Percentiles rank a stretch among this genome's conserved stretches.
Evolutionary conservation across 208 protist genomes (phyloP).

Genomic region (Leishmania mexicana): DNA sequence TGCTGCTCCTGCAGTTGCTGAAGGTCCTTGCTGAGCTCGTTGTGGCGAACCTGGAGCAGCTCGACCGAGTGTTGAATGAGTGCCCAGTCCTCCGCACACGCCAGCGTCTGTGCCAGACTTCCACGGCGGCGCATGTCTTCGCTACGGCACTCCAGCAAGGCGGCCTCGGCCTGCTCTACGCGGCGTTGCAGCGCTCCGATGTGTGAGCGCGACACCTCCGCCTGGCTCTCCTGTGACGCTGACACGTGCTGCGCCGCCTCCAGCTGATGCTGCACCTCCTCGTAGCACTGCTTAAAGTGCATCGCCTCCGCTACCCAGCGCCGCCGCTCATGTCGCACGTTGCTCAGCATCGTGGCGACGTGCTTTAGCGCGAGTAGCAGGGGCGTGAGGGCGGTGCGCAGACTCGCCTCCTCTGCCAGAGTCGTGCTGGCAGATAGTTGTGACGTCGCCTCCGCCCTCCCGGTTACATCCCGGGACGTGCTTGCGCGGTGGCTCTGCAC

Average conservation of each 20-base stretch:
- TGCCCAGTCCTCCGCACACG: conserved; percentile 62
- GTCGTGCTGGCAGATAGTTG: neutral
- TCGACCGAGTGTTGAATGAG: conserved; percentile 39
- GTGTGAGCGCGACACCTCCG: conserved; percentile 1
- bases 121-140: conserved; percentile 33
- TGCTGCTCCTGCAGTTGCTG: conserved; percentile 9
- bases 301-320: conserved; percentile 6
- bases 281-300: conserved; percentile 1
- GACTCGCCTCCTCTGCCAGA: conserved; percentile 6
- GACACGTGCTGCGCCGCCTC: conserved; percentile 2
- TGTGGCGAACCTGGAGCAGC: conserved; percentile 22
- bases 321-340: conserved; percentile 9
- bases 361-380: conserved; percentile 28
- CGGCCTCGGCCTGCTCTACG: conserved; percentile 4
- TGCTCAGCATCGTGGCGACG: conserved; percentile 19
- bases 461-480: neutral
- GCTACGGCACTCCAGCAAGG: conserved; percentile 13
- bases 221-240: conserved; percentile 12
- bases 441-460: neutral
- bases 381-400: conserved; percentile 22
- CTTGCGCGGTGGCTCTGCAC: conserved; percentile 1
- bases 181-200: conserved; percentile 19
- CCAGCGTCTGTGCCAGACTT: conserved; percentile 35
- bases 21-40: conserved; percentile 22
- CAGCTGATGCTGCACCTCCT: conserved; percentile 10